Conservation (phyloP, 768 basidiomycete genomes). For the Mycena albidolilacea region DNA sequence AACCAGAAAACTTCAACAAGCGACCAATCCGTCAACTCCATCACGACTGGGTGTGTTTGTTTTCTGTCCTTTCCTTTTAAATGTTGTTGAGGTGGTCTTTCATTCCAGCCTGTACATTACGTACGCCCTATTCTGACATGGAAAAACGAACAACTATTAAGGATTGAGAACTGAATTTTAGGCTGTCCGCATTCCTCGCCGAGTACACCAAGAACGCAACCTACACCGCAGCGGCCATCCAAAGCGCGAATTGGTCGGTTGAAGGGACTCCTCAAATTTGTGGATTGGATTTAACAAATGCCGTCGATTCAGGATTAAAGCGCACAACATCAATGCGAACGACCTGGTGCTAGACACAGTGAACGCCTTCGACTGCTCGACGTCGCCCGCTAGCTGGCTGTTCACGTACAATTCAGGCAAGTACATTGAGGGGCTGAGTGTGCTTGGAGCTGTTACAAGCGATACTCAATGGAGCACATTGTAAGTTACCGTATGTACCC, state of each 20-base stretch:
- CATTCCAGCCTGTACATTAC: constrained; percentile 55
- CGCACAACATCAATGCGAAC: constrained; percentile 58
- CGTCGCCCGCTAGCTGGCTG: constrained; percentile 60
- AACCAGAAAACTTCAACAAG: constrained; percentile 58
- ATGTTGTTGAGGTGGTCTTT: not conserved
- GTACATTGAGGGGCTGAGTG: constrained; percentile 65
- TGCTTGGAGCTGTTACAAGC: constrained; percentile 59
- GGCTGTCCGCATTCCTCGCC: constrained; percentile 65
- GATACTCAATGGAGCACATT: constrained; percentile 58
- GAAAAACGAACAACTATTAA: not conserved
- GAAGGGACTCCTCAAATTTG: not conserved
- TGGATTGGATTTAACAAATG: not conserved
- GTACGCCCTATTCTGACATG: constrained; percentile 43
- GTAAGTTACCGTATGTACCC: constrained; percentile 48
- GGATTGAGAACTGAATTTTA: constrained; percentile 38
- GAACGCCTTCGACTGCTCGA: constrained; percentile 61
- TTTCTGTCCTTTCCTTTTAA: not conserved
- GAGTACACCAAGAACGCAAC: constrained; percentile 60
- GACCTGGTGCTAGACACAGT: constrained; percentile 65
- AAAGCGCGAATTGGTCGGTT: constrained; percentile 57
- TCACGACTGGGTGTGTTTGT: constrained; percentile 64
- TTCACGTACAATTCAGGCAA: constrained; percentile 73
- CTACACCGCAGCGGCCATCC: constrained; percentile 62
- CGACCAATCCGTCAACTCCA: constrained; percentile 63
- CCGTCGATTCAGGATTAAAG: constrained; percentile 51